Base-by-base conservation (phyloP, 768 basidiomycete species). In the Suillus decipiens region DNA sequence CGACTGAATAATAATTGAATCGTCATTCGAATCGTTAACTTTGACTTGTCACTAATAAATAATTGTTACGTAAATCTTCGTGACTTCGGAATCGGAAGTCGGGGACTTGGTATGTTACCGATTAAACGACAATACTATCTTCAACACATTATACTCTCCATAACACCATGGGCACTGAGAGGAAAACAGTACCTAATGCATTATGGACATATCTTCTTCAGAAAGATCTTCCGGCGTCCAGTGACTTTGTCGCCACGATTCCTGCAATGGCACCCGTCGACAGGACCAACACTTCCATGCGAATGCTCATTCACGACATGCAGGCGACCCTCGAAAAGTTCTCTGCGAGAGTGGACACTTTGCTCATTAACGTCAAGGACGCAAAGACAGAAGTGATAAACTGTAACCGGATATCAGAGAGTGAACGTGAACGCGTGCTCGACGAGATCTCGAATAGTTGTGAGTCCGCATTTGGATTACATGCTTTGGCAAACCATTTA, bases 251-350 rank as follows among this genome's bases (percentile, higher is more conserved):
- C 17, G 55, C 72, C 39, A 41, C 71, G 58, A 64, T 66, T 37
- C 72, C 77, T 9, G 80, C 83, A 12, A 65, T 79, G 47, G 78
- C 78, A 12, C 86, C 89, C 5, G 67, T 83, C 34, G 89, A 92
- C 75, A 90, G 83, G 67, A 82, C 83, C 11, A 84, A 82, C 14
- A 88, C 89, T 3, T 89, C 90, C 7, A 87, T 87, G 76, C 84
- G 89, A 45, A 81, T 91, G 67, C 80, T 92, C 14, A 76, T 92
- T 24, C 85, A 91, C 66, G 90, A 92, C 70, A 90, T 89, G 1
- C 89, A 90, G 61, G 83, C 82, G 24, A 84, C 87, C 64, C 80
- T 92, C 41, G 89, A 92, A 73, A 83, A 78, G 67, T 91, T 92
- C 63, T 84, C 87, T 0, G 76, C 76, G 8, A 81, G 82, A 36